Evolutionary conservation across 495 filamentous ascomycete genomes (phyloP), one percentile per base, ranked within the genome.

Genomic region (Clohesyomyces aquaticus): DNA sequence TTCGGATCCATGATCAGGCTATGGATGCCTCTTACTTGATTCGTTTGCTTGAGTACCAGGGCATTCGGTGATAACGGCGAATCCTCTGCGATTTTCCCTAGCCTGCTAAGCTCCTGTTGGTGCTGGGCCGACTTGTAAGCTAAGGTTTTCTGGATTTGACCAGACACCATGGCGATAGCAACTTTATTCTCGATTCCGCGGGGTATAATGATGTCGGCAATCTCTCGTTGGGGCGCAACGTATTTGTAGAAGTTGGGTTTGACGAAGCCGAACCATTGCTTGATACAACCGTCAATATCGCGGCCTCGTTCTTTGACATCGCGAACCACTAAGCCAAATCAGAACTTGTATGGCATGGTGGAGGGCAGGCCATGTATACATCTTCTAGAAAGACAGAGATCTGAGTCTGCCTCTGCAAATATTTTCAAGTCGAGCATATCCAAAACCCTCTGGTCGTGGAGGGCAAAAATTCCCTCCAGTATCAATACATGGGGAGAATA

Each of bases 401-500:
- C 94, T 70, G 90, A 87, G 75, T 98, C 94, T 6, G 92, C 96
- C 76, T 98, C 94, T 57, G 92, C 92, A 72, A 96, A 98, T 22
- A 98, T 96, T 87, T 87, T 96, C 78, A 97, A 87, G 77, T 98
- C 94, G 63, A 98, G 78, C 50, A 98, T 76, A 3, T 96, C 90
- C 52, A 94, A 78, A 12, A 98, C 86, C 59, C 93, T 82, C 23
- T 83, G 85, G 70, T 98, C 94, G 75, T 96, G 91, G 11, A 98
- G 79, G 1, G 94, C 94, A 76, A 97, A 89, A 35, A 98, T 98
- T 6, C 94, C 94, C 78, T 98, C 94, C 27, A 98, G 78, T 48
- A 98, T 93, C 22, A 98, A 77, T 35, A 98, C 94, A 77, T 95
- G 94, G 12, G 93, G 93, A 29, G 95, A 98, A 69, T 98, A 98